Conservation (phyloP, 2,329 filamentous ascomycete species). For the Diaporthe sp. region DNA sequence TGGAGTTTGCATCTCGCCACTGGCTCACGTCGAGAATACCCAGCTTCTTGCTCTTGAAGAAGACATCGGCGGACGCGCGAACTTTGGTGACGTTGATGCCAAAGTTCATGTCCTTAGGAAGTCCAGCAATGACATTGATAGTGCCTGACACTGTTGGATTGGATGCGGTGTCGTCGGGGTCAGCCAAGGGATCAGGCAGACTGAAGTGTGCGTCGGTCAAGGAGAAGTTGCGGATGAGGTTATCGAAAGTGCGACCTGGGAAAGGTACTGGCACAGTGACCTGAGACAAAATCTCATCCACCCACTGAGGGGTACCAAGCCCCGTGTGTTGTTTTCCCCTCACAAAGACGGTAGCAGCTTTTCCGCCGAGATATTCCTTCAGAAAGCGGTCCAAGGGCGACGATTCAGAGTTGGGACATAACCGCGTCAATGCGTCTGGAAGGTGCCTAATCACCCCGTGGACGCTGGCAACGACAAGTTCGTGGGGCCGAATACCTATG, state of each 20-base stretch:
- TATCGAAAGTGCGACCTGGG: constrained; percentile 84
- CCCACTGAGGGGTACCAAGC: constrained; percentile 82
- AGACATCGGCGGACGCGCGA: constrained; percentile 83
- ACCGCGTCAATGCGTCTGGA: constrained; percentile 78
- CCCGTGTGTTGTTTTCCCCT: constrained; percentile 80
- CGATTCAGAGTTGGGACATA: constrained; percentile 81
- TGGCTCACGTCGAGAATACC: constrained; percentile 83
- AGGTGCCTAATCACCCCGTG: constrained; percentile 80
- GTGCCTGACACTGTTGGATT: constrained; percentile 87
- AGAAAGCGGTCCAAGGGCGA: constrained; percentile 90
- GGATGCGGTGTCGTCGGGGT: constrained; percentile 79
- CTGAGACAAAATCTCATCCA: constrained; percentile 83
- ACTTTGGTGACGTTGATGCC: constrained; percentile 83
- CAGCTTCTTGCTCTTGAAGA: constrained; percentile 82
- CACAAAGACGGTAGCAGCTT: constrained; percentile 84
- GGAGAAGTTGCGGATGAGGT: constrained; percentile 89
- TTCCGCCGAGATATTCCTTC: constrained; percentile 84
- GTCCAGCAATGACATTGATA: constrained; percentile 81
- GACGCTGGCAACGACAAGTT: constrained; percentile 77
- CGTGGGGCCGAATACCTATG: constrained; percentile 77
- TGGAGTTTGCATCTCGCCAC: constrained; percentile 90
- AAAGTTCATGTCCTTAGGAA: constrained; percentile 91
- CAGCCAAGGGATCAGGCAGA: constrained; percentile 84
- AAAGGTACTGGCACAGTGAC: constrained; percentile 89
- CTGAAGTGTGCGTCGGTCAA: constrained; percentile 88